Conservation (phyloP, 148 eudicot genomes). For the Euryodendron excelsum region DNA sequence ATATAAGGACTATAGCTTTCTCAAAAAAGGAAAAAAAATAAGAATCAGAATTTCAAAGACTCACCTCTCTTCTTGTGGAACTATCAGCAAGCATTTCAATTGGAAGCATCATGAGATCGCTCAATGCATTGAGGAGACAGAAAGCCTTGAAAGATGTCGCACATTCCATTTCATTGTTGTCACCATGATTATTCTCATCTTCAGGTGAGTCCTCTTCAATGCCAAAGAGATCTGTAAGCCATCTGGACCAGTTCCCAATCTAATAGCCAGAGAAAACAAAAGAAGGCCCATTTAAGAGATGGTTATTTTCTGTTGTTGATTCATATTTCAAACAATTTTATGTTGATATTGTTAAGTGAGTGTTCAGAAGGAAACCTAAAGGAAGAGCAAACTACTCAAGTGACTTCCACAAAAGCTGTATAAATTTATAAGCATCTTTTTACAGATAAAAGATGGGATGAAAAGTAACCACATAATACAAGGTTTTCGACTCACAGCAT, state of each 20-base stretch:
- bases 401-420: neutral
- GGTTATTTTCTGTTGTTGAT: neutral
- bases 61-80: slow-evolving; percentile 78
- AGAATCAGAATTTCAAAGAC: neutral
- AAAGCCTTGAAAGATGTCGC: slow-evolving; percentile 59
- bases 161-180: slow-evolving; percentile 18
- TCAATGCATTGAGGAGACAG: slow-evolving; percentile 76
- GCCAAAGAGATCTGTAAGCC: slow-evolving; percentile 78
- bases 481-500: slow-evolving; percentile 66
- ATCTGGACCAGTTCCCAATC: slow-evolving; percentile 92
- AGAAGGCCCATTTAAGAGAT: neutral
- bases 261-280: slow-evolving; percentile 21
- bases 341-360: neutral
- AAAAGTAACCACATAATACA: neutral
- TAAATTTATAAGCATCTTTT: no score
- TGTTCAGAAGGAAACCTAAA: neutral
- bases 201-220: slow-evolving; percentile 47
- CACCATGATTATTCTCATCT: slow-evolving; percentile 25
- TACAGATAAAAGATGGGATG: neutral
- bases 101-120: slow-evolving; percentile 98
- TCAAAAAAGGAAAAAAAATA: neutral
- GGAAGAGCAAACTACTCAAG: neutral
- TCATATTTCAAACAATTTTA: neutral
- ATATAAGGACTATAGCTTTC: neutral
- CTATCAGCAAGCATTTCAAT: slow-evolving; percentile 76